Evolutionary conservation across 2,329 filamentous ascomycete species (phyloP), one percentile per base, ranked within the genome.

Genomic region (Rugonectria rugulosa): DNA sequence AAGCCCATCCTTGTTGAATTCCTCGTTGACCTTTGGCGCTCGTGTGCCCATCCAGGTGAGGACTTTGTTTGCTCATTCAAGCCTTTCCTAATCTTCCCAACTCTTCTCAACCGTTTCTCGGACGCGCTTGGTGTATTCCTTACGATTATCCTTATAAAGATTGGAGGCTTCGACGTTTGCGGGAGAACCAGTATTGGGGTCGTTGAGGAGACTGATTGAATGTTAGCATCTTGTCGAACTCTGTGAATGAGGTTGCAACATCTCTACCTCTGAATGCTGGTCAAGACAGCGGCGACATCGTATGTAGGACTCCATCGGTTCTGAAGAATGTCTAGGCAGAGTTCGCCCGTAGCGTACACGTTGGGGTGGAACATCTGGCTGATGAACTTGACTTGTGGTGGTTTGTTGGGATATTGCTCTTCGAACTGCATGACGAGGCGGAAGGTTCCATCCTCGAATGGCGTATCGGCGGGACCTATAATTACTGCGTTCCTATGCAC

Each of bases 311-410:
- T 98, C 95, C 95, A 99, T 65, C 95, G 83, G 72, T 99, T 99
- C 77, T 99, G 95, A 56, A 99, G 77, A 65, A 99, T 99, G 72
- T 99, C 95, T 64, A 99, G 79, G 72, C 95, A 99, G 45, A 99
- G 83, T 79, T 99, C 95, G 59, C 95, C 95, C 0, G 93, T 98
- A 48, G 91, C 93, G 73, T 99, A 99, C 53, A 99, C 95, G 71
- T 99, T 99, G 15, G 95, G 95, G 69, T 99, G 95, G 76, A 99
- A 99, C 95, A 99, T 99, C 74, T 95, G 88, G 75, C 91, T 96
- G 73, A 99, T 96, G 74, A 99, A 99, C 73, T 98, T 98, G 77
- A 98, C 95, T 27, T 92, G 90, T 0, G 95, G 95, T 5, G 95
- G 95, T 75, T 98, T 98, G 79, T 98, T 99, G 24, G 95, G 95